Percentiles rank a stretch among this genome's conserved stretches.
These are phyloP conservation scores for Isatis tinctoria DNA, from an alignment of 345 rosid genomes.

Conservation along the genomic window DNA sequence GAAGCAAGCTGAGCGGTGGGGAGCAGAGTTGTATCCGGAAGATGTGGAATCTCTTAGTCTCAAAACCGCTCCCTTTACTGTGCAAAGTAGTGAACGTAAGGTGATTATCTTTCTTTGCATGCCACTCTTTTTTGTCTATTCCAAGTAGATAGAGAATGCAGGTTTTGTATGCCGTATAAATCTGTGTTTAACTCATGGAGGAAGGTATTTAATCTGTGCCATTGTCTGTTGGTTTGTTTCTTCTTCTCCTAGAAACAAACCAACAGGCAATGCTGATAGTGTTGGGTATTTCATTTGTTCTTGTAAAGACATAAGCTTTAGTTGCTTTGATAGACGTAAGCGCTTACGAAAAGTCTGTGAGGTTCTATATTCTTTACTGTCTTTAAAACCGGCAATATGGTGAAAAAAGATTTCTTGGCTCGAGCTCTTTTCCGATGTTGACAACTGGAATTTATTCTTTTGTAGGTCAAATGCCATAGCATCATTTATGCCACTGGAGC, in stretches of 20 bases:
- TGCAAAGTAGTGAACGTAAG: conserved; percentile 82
- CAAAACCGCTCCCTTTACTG: conserved; percentile 66
- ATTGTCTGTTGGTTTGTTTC: background rate
- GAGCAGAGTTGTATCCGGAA: conserved; percentile 89
- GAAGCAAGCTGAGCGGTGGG: conserved; percentile 97
- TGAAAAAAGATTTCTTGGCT: background rate
- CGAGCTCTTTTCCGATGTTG: background rate
- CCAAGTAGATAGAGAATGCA: background rate
- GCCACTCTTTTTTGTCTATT: background rate
- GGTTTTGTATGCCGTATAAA: background rate
- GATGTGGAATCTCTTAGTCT: conserved; percentile 82
- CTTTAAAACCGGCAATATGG: background rate
- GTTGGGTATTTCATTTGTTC: background rate
- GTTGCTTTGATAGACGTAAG: background rate
- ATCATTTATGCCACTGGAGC: conserved; percentile 91
- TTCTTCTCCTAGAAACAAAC: background rate
- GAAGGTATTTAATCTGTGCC: background rate
- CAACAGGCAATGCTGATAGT: background rate
- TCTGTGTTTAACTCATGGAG: background rate
- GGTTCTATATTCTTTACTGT: background rate
- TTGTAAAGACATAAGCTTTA: background rate
- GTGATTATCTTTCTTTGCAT: conserved; percentile 43
- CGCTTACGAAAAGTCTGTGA: background rate
- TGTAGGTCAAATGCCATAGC: conserved; percentile 85
- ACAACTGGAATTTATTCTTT: background rate